Evolutionary conservation across 768 basidiomycete species (phyloP).

Genomic region (Boletus subparvulus): DNA sequence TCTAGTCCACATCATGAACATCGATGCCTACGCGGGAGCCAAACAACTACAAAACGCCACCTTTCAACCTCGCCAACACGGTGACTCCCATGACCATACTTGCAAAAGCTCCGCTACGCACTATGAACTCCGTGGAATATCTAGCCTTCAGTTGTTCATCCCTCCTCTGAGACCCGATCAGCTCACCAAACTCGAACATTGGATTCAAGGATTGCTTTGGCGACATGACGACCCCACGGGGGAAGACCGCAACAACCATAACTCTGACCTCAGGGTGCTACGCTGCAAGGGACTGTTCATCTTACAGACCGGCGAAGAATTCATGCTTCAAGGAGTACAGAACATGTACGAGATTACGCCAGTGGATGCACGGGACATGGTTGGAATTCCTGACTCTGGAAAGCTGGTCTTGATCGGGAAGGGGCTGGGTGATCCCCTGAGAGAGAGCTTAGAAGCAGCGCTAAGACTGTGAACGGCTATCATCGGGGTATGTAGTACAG

Average conservation of each 20-base stretch:
- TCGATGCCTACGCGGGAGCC: slow-evolving; percentile 72
- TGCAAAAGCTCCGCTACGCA: slow-evolving; percentile 43
- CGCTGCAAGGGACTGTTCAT: slow-evolving; percentile 87
- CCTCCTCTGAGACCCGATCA: slow-evolving; percentile 53
- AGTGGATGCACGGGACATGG: slow-evolving; percentile 36
- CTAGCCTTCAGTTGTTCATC: slow-evolving; percentile 70
- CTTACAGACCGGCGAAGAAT: slow-evolving; percentile 51
- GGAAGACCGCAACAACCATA: slow-evolving; percentile 8
- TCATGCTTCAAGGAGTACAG: slow-evolving; percentile 89
- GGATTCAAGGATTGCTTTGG: slow-evolving; percentile 85
- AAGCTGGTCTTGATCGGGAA: slow-evolving; percentile 90
- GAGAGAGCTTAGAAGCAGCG: slow-evolving; percentile 48
- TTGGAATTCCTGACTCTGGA: slow-evolving; percentile 60
- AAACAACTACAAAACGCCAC: slow-evolving; percentile 24
- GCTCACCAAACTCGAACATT: slow-evolving; percentile 62
- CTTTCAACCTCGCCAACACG: slow-evolving; percentile 33
- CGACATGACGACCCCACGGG: slow-evolving; percentile 55
- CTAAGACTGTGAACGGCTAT: slow-evolving; percentile 4
- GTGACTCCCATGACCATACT: slow-evolving; percentile 34
- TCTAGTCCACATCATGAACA: slow-evolving; percentile 71
- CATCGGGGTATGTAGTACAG: not conserved
- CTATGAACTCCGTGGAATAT: slow-evolving; percentile 79
- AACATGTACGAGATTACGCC: slow-evolving; percentile 79
- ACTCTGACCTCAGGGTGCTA: slow-evolving; percentile 54
- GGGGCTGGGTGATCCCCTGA: slow-evolving; percentile 59